Evolutionary conservation across 768 basidiomycete genomes (phyloP), one percentile per base, ranked within the genome.

Genomic region (Lentinula lateritia): DNA sequence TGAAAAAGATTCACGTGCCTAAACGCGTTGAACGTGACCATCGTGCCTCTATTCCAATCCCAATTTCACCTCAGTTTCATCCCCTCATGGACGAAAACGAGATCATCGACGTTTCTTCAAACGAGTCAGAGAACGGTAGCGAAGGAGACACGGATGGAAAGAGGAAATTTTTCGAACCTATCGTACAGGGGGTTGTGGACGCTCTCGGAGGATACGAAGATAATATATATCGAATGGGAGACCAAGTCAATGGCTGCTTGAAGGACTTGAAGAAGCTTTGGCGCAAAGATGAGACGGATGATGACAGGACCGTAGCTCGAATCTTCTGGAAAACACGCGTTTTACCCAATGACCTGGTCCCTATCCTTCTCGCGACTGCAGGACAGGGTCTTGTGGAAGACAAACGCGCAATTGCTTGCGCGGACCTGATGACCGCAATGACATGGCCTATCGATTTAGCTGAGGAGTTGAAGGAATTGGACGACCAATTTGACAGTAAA

Each of bases 391-490:
- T 79, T 20, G 86, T 90, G 36, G 91, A 93, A 65, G 91, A 94
- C 73, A 90, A 88, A 66, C 80, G 91, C 52, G 93, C 92, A 0
- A 82, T 96, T 32, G 84, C 88, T 0, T 90, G 88, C 64, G 88
- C 87, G 7, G 97, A 98, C 70, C 78, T 99, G 23, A 88, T 98
- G 71, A 92, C 93, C 0, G 95, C 95, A 0, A 92, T 99, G 92
- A 98, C 96, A 1, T 99, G 97, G 97, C 97, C 97, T 0, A 96
- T 99, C 58, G 93, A 98, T 73, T 79, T 98, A 64, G 91, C 93
- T 0, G 91, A 93, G 68, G 97, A 98, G 73, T 79, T 99, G 64
- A 91, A 90, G 67, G 97, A 98, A 69, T 84, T 98, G 58, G 88
- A 90, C 69, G 91, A 94, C 48, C 91, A 89, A 42, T 66, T 85